Evolutionary conservation across 331 rosid species (phyloP).

Genomic region (Malus hybrid): DNA sequence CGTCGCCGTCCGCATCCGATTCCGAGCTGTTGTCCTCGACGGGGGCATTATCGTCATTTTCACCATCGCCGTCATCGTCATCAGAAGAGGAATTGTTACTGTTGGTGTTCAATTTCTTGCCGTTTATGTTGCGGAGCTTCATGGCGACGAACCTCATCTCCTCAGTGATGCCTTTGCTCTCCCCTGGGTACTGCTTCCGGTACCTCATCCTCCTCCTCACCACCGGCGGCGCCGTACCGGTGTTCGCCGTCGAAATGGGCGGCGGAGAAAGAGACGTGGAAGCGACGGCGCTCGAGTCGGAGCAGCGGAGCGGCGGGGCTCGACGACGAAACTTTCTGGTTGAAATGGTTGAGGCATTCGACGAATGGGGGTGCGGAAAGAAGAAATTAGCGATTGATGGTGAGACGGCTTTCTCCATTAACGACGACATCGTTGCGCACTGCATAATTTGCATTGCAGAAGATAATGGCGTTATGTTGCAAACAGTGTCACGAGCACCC

Average conservation of each 20-base stretch:
- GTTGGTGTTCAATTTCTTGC: slow-evolving; percentile 24
- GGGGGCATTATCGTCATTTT: slow-evolving; percentile 4
- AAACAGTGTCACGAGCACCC: neutral
- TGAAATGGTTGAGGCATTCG: neutral
- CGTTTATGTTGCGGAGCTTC: slow-evolving; percentile 58
- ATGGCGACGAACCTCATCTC: slow-evolving; percentile 95
- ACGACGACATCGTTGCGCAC: slow-evolving; percentile 19
- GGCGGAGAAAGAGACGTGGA: slow-evolving; percentile 10
- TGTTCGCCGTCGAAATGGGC: neutral
- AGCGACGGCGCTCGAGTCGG: slow-evolving; percentile 14
- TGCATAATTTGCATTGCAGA: too few relatives aligned
- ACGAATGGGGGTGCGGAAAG: neutral
- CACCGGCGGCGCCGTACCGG: slow-evolving; percentile 24
- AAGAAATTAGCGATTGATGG: neutral
- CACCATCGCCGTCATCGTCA: neutral
- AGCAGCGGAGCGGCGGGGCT: slow-evolving; percentile 25
- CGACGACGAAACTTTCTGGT: neutral
- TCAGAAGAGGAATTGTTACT: neutral
- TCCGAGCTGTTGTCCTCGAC: neutral
- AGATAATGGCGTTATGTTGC: neutral
- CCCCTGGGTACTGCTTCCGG: slow-evolving; percentile 71
- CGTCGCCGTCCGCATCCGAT: slow-evolving; percentile 9
- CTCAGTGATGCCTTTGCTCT: slow-evolving; percentile 74
- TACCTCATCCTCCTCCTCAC: slow-evolving; percentile 45
- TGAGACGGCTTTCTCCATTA: slow-evolving; percentile 12